Evolutionary conservation across 1,139 yeast genomes (phyloP).

Genomic region (Oligophagozyma castellii): DNA sequence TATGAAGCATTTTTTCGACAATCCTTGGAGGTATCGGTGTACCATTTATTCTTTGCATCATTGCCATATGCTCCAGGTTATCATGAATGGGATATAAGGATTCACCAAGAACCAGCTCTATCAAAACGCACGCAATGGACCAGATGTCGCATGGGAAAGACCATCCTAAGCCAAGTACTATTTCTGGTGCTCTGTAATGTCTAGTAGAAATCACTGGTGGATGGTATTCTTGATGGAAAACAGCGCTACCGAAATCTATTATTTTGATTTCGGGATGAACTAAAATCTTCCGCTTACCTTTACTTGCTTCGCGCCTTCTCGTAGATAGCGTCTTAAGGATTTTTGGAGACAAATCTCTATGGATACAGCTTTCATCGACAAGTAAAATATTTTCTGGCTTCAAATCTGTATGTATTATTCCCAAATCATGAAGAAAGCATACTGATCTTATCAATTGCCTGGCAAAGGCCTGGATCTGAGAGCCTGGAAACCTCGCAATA

Average conservation of each 20-base stretch:
- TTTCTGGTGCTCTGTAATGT: constrained; percentile 96
- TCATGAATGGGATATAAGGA: constrained; percentile 93
- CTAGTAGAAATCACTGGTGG: constrained; percentile 85
- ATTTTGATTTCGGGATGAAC: constrained; percentile 72
- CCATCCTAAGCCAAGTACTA: constrained; percentile 89
- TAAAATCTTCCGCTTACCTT: constrained; percentile 35
- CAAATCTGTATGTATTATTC: constrained; percentile 82
- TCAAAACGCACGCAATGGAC: constrained; percentile 91
- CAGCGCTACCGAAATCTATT: constrained; percentile 93
- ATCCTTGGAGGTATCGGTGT: constrained; percentile 20
- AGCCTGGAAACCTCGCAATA: constrained; percentile 60
- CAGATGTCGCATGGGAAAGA: constrained; percentile 87
- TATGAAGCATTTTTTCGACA: constrained; percentile 23
- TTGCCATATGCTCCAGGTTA: constrained; percentile 82
- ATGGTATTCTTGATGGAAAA: constrained; percentile 89
- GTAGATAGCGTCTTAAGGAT: constrained; percentile 13
- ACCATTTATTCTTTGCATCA: constrained; percentile 67
- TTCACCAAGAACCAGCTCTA: constrained; percentile 89
- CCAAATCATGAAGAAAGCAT: constrained; percentile 78
- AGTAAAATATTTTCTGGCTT: constrained; percentile 87
- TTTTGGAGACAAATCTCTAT: constrained; percentile 15
- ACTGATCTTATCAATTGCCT: constrained; percentile 78
- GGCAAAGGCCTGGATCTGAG: constrained; percentile 79
- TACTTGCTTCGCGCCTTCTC: constrained; percentile 24
- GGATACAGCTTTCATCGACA: constrained; percentile 38